phyloP scores from a whole-genome alignment of 2,329 filamentous ascomycete genomes.

The Clarireedia monteithiana region DNA sequence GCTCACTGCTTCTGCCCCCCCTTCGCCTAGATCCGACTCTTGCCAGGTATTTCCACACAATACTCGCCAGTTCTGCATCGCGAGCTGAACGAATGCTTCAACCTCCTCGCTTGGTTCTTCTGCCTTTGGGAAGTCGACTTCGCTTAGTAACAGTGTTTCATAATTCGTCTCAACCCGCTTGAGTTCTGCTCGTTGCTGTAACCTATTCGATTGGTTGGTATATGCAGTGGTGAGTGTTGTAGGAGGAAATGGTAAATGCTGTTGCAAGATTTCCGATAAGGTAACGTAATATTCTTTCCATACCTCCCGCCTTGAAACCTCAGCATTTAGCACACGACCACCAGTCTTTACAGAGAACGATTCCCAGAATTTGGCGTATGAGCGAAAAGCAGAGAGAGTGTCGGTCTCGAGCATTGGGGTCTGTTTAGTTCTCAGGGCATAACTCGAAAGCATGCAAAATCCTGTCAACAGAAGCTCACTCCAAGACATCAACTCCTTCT shows the following conservation, averaged over 20 bases:
- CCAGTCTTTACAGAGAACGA: conserved; percentile 36
- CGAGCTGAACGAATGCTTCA: conserved; percentile 71
- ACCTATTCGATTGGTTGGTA: conserved; percentile 46
- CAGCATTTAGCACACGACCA: conserved; percentile 50
- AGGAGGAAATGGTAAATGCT: conserved; percentile 52
- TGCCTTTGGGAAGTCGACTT: conserved; percentile 78
- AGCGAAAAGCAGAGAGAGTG: conserved; percentile 49
- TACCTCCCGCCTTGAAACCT: conserved; percentile 56
- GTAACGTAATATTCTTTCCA: conserved; percentile 83
- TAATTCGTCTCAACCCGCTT: conserved; percentile 73
- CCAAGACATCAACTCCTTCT: conserved; percentile 67
- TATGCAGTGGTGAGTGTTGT: conserved; percentile 33
- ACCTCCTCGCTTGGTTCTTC: conserved; percentile 71
- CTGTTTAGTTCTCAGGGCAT: conserved; percentile 45
- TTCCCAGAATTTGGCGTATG: conserved; percentile 67
- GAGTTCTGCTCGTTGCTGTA: conserved; percentile 66
- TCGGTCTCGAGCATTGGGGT: conserved; percentile 44
- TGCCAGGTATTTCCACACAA: conserved; percentile 74
- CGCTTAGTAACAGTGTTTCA: conserved; percentile 67
- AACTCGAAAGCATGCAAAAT: conserved; percentile 61
- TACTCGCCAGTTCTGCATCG: conserved; percentile 78
- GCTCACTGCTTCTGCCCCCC: conserved; percentile 68
- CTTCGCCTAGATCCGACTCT: conserved; percentile 72
- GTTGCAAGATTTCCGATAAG: conserved; percentile 67
- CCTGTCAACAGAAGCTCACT: conserved; percentile 70